phyloP scores from a whole-genome alignment of 176 grass and related monocot genomes.

The Zea mays region Zm-B73-REFERENCE-NAM-5.0 NC_050097.1:165512501-165513000 shows the following conservation, averaged over 20 bases:
- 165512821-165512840: constrained; percentile 6
- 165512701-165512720: neutral
- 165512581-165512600: constrained; percentile 22
- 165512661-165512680: constrained; percentile 47
- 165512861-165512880: constrained; percentile 61
- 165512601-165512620: constrained; percentile 32
- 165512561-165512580: neutral
- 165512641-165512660: constrained; percentile 31
- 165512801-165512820: neutral
- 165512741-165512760: constrained; percentile 45
- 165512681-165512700: neutral
- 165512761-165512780: constrained; percentile 40
- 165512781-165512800: constrained; percentile 42
- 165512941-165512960: constrained; percentile 9
- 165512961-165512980: neutral
- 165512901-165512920: neutral
- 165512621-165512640: constrained; percentile 47
- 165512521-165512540: neutral
- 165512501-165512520: constrained; percentile 9
- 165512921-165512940: neutral
- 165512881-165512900: constrained; percentile 48
- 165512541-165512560: constrained; percentile 1
- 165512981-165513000: constrained; percentile 63
- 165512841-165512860: constrained; percentile 5
- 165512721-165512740: constrained; percentile 36